A percentile compares a stretch with the other conserved stretches of the same genome.
Evolutionary conservation across 352 stramenopile species (phyloP).

Genomic region (Hyaloperonospora brassicae): DNA sequence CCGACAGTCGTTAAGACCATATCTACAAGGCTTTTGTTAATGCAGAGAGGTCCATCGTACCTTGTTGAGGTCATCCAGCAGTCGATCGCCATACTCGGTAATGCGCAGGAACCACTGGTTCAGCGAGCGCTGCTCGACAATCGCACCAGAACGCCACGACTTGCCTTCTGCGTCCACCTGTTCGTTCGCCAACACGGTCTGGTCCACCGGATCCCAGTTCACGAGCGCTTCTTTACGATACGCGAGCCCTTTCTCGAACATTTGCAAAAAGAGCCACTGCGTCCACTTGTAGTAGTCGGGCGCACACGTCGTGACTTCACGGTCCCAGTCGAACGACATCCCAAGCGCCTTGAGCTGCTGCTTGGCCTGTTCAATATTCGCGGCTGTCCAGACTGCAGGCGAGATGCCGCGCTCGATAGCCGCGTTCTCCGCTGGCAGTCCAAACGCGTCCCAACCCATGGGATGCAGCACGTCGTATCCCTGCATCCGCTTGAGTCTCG

Average conservation of each 20-base stretch:
- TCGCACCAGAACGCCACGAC: conserved; percentile 93
- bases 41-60: conserved; percentile 26
- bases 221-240: conserved; percentile 95
- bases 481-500: conserved; percentile 95
- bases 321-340: conserved; percentile 97
- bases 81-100: conserved; percentile 95
- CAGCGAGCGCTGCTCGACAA: conserved; percentile 91
- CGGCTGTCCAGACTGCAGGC: conserved; percentile 90
- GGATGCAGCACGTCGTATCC: conserved; percentile 96
- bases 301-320: conserved; percentile 95
- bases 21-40: not conserved
- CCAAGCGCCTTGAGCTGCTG: conserved; percentile 93
- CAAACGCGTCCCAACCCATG: conserved; percentile 99
- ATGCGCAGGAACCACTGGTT: conserved; percentile 98
- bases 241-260: conserved; percentile 94
- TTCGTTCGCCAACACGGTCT: conserved; percentile 99
- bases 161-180: conserved; percentile 89
- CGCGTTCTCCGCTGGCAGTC: conserved; percentile 98
- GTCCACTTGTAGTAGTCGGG: conserved; percentile 98
- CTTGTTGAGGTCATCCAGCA: conserved; percentile 92
- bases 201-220: conserved; percentile 98
- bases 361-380: conserved; percentile 97
- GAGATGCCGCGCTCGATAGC: conserved; percentile 96
- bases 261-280: conserved; percentile 98
- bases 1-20: not conserved